Base-by-base conservation (phyloP, 2,329 filamentous ascomycete genomes). In the Monosporascus ibericus region DNA sequence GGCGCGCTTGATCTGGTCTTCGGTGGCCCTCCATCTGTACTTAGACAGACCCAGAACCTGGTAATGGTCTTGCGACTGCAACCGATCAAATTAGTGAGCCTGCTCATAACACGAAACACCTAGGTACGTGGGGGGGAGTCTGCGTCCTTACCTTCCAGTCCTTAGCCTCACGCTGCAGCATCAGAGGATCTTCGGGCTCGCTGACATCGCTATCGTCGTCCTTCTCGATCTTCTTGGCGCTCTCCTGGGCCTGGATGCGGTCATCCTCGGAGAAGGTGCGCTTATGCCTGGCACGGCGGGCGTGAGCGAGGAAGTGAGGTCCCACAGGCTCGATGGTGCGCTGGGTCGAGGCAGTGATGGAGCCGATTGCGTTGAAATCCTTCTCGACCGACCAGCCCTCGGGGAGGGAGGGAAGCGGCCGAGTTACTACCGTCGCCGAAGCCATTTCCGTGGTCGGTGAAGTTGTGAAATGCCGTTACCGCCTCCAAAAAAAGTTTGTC, bases 251-350 rank as follows among this genome's bases (percentile, higher is more conserved):
- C 77, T 96, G 90, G 69, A 99, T 95, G 61, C 92, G 88, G 72
- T 99, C 94, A 74, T 99, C 94, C 76, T 99, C 92, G 66, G 90
- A 95, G 76, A 99, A 99, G 49, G 94, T 99, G 68, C 94, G 91
- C 79, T 95, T 90, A 76, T 97, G 92, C 60, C 92, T 88, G 74
- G 91, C 90, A 74, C 94, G 88, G 69, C 94, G 92, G 65, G 94
- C 94, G 73, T 97, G 92, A 62, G 94, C 94, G 60, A 99, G 86
- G 80, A 96, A 99, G 78, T 96, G 90, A 73, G 94, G 92, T 63
- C 94, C 94, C 62, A 97, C 90, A 51, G 94, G 92, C 79, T 97
- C 94, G 65, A 99, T 86, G 69, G 88, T 92, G 68, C 94, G 87
- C 76, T 92, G 86, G 48, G 85, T 87, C 39, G 90, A 84, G 58